These are phyloP conservation scores for Cladosporium cucumerinum DNA, from an alignment of 2,329 filamentous ascomycete genomes.

Conservation along the genomic window DNA sequence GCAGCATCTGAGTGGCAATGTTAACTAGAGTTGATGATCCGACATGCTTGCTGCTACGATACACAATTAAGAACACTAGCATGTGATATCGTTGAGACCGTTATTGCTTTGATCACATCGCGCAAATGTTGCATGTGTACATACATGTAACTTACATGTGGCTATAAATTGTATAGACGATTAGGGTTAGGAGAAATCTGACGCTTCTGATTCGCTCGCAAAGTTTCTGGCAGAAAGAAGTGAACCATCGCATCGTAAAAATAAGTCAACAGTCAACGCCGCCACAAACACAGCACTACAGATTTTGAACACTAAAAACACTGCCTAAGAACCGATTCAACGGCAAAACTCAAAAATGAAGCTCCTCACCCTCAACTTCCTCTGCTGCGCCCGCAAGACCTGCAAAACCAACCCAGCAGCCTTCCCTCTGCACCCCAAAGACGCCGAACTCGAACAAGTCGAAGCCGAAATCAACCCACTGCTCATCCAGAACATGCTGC, in stretches of 20 bases:
- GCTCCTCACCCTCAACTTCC: constrained; percentile 90
- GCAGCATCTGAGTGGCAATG: neutral
- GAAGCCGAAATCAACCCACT: constrained; percentile 77
- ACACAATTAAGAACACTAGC: neutral
- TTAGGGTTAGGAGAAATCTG: neutral
- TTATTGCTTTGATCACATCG: neutral
- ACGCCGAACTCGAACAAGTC: constrained; percentile 83
- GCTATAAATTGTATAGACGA: neutral
- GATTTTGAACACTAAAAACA: too few relatives aligned
- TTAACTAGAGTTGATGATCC: neutral
- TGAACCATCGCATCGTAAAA: neutral
- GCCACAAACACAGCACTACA: neutral
- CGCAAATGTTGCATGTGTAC: neutral
- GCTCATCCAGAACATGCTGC: constrained; percentile 80
- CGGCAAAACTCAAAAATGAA: too few relatives aligned
- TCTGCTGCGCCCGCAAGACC: constrained; percentile 91
- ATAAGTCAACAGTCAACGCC: neutral
- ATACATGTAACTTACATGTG: too few relatives aligned
- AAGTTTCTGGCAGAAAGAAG: constrained; percentile 7
- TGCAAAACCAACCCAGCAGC: constrained; percentile 79
- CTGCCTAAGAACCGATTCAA: too few relatives aligned
- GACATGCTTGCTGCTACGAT: neutral
- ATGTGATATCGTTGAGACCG: neutral
- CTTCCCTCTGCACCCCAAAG: constrained; percentile 88
- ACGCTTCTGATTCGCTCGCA: constrained; percentile 9